phyloP scores from a whole-genome alignment of 2,329 filamentous ascomycete species.

The Rasamsonia emersonii region DNA sequence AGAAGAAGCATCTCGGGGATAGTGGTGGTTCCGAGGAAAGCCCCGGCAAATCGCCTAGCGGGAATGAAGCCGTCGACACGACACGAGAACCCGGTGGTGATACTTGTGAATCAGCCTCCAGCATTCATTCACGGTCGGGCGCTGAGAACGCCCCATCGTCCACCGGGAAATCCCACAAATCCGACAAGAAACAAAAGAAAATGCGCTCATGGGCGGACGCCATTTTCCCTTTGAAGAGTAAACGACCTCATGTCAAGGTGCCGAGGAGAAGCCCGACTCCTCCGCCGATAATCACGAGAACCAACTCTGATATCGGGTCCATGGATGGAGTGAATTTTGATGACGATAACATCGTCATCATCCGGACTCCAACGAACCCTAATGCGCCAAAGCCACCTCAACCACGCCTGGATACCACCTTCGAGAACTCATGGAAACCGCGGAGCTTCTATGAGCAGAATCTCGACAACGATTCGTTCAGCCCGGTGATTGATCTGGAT shows the following conservation, averaged over 20 bases:
- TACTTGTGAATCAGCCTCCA: conserved; percentile 10
- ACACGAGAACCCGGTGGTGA: conserved; percentile 4
- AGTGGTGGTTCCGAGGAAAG: too few species aligned
- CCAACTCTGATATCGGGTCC: conserved; percentile 34
- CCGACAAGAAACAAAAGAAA: conserved; percentile 57
- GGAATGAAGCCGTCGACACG: conserved; percentile 4
- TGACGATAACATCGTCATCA: conserved; percentile 40
- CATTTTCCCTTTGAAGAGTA: conserved; percentile 42
- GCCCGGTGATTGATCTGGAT: conserved; percentile 85
- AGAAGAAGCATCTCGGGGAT: background rate
- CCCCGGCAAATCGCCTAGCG: too few species aligned
- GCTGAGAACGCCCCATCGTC: background rate
- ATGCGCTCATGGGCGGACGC: conserved; percentile 56
- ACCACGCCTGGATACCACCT: conserved; percentile 12
- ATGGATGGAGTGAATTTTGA: conserved; percentile 41
- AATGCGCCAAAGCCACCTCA: conserved; percentile 21
- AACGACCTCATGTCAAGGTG: conserved; percentile 35
- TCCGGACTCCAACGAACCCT: conserved; percentile 35
- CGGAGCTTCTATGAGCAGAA: conserved; percentile 36
- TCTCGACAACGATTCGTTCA: conserved; percentile 55
- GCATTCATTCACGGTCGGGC: conserved; percentile 6
- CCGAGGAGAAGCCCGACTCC: conserved; percentile 32
- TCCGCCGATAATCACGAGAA: conserved; percentile 34
- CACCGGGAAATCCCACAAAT: conserved; percentile 18
- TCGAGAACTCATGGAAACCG: conserved; percentile 36